Evolutionary conservation across 2,329 filamentous ascomycete species (phyloP).

Genomic region (Pyrenochaeta sp.): DNA sequence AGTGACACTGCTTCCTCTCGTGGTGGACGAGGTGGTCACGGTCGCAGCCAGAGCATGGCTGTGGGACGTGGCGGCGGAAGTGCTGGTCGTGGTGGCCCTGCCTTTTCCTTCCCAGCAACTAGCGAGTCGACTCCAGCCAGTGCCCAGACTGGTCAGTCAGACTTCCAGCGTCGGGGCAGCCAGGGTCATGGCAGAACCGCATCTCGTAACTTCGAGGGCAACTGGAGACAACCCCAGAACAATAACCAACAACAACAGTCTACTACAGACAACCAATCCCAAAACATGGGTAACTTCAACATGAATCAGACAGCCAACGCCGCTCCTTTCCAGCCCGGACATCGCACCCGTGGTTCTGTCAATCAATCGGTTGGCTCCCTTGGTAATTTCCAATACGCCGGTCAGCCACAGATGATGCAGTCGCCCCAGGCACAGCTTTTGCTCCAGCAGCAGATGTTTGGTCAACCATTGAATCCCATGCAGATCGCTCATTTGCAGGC

Average conservation of each 20-base stretch:
- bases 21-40: constrained; percentile 64
- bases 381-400: constrained; percentile 86
- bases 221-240: constrained; percentile 86
- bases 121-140: constrained; percentile 56
- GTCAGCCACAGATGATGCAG: constrained; percentile 87
- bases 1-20: constrained; percentile 42
- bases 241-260: constrained; percentile 55
- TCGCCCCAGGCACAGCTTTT: constrained; percentile 83
- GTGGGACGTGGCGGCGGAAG: constrained; percentile 71
- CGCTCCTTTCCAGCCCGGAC: constrained; percentile 87
- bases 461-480: constrained; percentile 86
- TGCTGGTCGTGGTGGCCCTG: constrained; percentile 69
- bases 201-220: constrained; percentile 96
- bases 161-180: constrained; percentile 79
- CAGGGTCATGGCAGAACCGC: constrained; percentile 80
- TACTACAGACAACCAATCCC: constrained; percentile 54
- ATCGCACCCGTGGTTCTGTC: constrained; percentile 84
- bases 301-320: constrained; percentile 75
- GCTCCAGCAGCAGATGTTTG: constrained; percentile 84
- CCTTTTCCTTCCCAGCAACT: constrained; percentile 71
- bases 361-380: constrained; percentile 83
- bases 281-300: constrained; percentile 67
- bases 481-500: constrained; percentile 92
- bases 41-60: constrained; percentile 90
- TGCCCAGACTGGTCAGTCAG: constrained; percentile 56